These are phyloP conservation scores for Aspergillus ruber DNA, from an alignment of 2,329 filamentous ascomycete species.

Conservation along the genomic window DNA sequence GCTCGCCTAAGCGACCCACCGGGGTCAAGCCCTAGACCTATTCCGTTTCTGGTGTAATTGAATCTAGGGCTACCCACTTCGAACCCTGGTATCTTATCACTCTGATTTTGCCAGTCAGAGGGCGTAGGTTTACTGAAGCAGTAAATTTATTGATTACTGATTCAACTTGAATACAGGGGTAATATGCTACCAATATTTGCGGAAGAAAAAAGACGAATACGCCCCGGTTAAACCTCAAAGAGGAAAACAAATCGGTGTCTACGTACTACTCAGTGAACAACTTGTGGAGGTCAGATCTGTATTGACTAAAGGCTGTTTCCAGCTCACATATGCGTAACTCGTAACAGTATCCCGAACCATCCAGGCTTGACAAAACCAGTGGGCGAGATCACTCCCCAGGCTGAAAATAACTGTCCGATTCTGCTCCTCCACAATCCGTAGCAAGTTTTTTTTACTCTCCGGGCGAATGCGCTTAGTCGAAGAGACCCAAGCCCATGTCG, in stretches of 20 bases:
- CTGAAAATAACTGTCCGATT: constrained; percentile 26
- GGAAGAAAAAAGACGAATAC: not conserved
- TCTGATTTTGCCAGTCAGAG: not conserved
- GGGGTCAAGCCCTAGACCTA: constrained; percentile 35
- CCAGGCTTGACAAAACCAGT: constrained; percentile 22
- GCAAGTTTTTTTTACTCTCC: constrained; percentile 25
- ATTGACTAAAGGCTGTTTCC: constrained; percentile 29
- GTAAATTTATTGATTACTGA: too few species aligned
- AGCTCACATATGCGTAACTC: constrained; percentile 29
- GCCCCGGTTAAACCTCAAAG: not conserved
- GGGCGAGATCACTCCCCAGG: constrained; percentile 22
- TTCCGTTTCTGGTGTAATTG: not conserved
- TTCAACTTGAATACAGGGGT: not conserved
- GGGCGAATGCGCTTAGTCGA: constrained; percentile 47
- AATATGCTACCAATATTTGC: too few species aligned
- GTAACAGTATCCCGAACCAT: constrained; percentile 30
- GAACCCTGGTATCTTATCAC: not conserved
- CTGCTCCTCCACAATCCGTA: constrained; percentile 62
- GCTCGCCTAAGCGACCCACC: constrained; percentile 39
- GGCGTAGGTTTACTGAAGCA: not conserved
- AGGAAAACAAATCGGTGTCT: not conserved
- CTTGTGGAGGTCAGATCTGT: constrained; percentile 28
- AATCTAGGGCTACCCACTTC: constrained; percentile 5
- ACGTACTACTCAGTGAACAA: constrained; percentile 7
- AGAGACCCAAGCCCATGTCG: constrained; percentile 70